These are phyloP conservation scores for Penicillium decumbens DNA, from an alignment of 2,329 filamentous ascomycete species.

Conservation along the genomic window DNA sequence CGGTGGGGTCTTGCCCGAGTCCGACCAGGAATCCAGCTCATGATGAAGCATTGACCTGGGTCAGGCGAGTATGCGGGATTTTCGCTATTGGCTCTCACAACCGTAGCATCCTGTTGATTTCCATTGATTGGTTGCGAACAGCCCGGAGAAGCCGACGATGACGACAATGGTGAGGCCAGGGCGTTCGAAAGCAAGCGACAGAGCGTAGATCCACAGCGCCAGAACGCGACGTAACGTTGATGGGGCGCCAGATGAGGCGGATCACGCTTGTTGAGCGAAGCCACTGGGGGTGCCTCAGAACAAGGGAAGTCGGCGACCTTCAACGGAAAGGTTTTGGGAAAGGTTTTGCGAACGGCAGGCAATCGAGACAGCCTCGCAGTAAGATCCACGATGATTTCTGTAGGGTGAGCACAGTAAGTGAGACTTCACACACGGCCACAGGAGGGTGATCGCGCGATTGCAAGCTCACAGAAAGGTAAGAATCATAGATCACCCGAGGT, in stretches of 20 bases:
- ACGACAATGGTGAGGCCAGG: neutral
- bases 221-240: neutral
- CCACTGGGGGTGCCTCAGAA: no score
- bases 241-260: neutral
- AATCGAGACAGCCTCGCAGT: no score
- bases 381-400: no score
- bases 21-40: neutral
- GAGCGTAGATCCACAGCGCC: neutral
- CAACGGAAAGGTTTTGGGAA: no score
- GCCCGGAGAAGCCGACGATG: slow-evolving; percentile 6
- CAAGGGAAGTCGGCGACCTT: no score
- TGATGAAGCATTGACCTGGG: neutral
- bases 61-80: slow-evolving; percentile 2
- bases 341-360: no score
- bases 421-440: no score
- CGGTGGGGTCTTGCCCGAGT: neutral
- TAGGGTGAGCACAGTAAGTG: no score
- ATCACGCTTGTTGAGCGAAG: no score
- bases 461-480: no score
- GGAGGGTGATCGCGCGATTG: no score
- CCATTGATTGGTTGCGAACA: neutral
- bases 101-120: neutral
- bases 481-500: no score
- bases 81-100: slow-evolving; percentile 6
- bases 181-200: neutral